phyloP scores from a whole-genome alignment of 768 basidiomycete species.

The Thelephora ganbajun region DNA sequence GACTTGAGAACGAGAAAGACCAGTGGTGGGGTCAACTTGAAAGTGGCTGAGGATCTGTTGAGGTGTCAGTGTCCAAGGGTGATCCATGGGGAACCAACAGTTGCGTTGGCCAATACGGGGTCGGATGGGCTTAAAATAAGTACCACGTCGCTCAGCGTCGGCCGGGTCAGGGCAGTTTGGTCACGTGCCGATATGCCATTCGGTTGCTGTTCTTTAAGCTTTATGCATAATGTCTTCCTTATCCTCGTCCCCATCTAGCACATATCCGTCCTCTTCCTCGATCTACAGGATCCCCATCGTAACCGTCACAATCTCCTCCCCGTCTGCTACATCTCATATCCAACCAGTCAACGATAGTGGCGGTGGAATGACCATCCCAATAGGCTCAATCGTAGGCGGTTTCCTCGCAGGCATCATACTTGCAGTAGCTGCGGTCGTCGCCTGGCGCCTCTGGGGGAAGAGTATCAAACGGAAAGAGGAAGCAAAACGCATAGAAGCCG shows the following conservation, averaged over 20 bases:
- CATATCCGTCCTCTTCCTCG: no score
- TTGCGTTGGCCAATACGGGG: background rate
- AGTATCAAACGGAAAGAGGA: slow-evolving; percentile 23
- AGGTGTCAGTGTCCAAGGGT: slow-evolving; percentile 67
- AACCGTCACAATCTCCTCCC: background rate
- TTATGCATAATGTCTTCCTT: background rate
- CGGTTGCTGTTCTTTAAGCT: no score
- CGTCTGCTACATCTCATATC: background rate
- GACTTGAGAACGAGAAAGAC: slow-evolving; percentile 55
- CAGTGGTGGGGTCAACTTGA: slow-evolving; percentile 43
- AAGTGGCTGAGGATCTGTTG: slow-evolving; percentile 62
- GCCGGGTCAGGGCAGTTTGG: no score
- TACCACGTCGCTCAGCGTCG: background rate
- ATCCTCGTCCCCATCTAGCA: background rate
- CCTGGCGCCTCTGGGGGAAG: slow-evolving; percentile 35
- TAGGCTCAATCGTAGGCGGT: slow-evolving; percentile 38
- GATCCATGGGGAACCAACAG: slow-evolving; percentile 30
- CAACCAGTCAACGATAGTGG: background rate
- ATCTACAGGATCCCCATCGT: background rate
- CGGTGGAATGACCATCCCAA: slow-evolving; percentile 19
- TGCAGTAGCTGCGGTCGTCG: slow-evolving; percentile 26
- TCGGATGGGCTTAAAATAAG: background rate
- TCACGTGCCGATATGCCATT: no score
- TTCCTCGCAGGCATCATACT: slow-evolving; percentile 31
- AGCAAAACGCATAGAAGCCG: slow-evolving; percentile 17